phyloP scores from a whole-genome alignment of 495 filamentous ascomycete genomes.

The Daldinia concentrica region DNA sequence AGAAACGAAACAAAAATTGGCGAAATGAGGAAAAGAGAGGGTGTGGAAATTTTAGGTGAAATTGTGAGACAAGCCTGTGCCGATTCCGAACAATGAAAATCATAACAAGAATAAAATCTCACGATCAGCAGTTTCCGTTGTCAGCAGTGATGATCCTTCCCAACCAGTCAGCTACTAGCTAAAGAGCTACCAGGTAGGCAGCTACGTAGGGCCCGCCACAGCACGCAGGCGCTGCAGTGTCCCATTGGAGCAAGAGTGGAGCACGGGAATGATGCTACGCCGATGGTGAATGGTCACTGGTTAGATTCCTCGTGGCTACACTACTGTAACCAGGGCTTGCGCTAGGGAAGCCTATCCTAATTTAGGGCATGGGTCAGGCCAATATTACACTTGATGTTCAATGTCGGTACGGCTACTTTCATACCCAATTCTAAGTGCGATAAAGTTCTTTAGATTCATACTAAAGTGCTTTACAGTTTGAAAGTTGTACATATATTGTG shows the following conservation, averaged over 20 bases:
- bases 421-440: not conserved
- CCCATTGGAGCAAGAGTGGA: not conserved
- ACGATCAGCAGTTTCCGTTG: slow-evolving; percentile 42
- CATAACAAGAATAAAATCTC: slow-evolving; percentile 29
- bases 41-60: slow-evolving; percentile 14
- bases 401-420: not conserved
- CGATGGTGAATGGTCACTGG: slow-evolving; percentile 22
- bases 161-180: slow-evolving; percentile 8
- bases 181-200: not conserved
- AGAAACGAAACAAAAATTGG: slow-evolving; percentile 7
- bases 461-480: not conserved
- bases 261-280: slow-evolving; percentile 16
- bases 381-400: not conserved
- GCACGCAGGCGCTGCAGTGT: slow-evolving; percentile 9
- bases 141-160: slow-evolving; percentile 30
- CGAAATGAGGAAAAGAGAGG: slow-evolving; percentile 21
- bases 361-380: slow-evolving; percentile 20
- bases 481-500: not conserved
- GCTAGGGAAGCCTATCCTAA: slow-evolving; percentile 21
- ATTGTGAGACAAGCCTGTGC: slow-evolving; percentile 39
- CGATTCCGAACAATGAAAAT: slow-evolving; percentile 41
- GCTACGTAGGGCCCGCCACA: slow-evolving; percentile 5
- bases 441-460: not conserved
- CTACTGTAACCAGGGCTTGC: slow-evolving; percentile 1
- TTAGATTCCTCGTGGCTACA: slow-evolving; percentile 1